Conservation (phyloP, 2,329 filamentous ascomycete genomes). For the Fusarium incarnatum region DNA sequence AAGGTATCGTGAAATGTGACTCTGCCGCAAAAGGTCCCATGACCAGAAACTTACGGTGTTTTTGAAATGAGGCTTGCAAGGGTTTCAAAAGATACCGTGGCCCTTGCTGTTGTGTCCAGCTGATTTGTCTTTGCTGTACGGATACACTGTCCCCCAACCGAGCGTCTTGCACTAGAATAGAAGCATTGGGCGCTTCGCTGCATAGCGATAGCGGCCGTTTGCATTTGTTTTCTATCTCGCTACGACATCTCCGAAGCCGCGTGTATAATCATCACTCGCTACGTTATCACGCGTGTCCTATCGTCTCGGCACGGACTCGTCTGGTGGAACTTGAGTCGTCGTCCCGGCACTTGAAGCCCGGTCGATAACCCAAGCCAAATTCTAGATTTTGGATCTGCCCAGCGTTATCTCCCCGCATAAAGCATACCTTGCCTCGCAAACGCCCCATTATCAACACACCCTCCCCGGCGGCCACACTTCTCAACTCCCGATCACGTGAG, state of each 20-base stretch:
- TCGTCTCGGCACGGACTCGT: slow-evolving; percentile 20
- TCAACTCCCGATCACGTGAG: slow-evolving; percentile 37
- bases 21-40: slow-evolving; percentile 31
- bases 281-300: slow-evolving; percentile 30
- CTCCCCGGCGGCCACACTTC: slow-evolving; percentile 7
- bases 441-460: slow-evolving; percentile 23
- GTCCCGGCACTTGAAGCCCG: slow-evolving; percentile 36
- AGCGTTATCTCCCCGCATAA: slow-evolving; percentile 34
- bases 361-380: slow-evolving; percentile 11
- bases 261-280: slow-evolving; percentile 1
- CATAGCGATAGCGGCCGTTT: slow-evolving; percentile 14
- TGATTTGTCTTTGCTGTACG: slow-evolving; percentile 11
- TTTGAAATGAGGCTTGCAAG: not conserved
- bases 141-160: slow-evolving; percentile 5
- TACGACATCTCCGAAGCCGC: slow-evolving; percentile 20
- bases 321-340: not conserved
- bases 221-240: not conserved
- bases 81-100: not conserved
- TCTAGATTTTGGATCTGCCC: slow-evolving; percentile 17
- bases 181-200: not conserved
- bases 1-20: slow-evolving; percentile 33
- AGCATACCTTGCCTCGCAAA: not conserved
- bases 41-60: slow-evolving; percentile 22
- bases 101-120: slow-evolving; percentile 12
- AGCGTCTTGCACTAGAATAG: not conserved